Percentiles rank a stretch among this genome's conserved stretches.
These are phyloP conservation scores for Quillaja saponaria DNA, from an alignment of 306 rosid species.

Conservation along the genomic window DNA sequence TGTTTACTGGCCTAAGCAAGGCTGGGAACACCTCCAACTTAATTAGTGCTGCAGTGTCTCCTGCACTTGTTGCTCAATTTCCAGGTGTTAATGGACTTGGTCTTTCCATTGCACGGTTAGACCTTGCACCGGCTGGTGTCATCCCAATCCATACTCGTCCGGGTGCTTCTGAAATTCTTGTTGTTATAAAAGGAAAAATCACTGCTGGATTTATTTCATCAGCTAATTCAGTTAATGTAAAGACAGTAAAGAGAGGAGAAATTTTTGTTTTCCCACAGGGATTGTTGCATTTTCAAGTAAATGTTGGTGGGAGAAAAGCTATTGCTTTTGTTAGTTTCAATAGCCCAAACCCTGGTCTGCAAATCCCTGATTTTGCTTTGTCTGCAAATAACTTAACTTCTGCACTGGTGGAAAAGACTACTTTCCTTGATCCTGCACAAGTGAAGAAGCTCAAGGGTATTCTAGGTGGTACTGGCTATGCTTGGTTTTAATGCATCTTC, in stretches of 20 bases:
- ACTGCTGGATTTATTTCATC: slow-evolving; percentile 70
- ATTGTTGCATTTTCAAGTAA: slow-evolving; percentile 64
- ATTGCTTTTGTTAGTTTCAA: slow-evolving; percentile 50
- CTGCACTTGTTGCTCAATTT: slow-evolving; percentile 73
- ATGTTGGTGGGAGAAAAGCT: slow-evolving; percentile 44
- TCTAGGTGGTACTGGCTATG: slow-evolving; percentile 73
- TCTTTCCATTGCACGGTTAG: slow-evolving; percentile 59
- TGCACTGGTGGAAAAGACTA: slow-evolving; percentile 43
- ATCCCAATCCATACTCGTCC: slow-evolving; percentile 90
- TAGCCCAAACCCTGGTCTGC: slow-evolving; percentile 84
- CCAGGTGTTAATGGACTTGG: slow-evolving; percentile 79
- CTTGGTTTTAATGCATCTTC: too few relatives aligned
- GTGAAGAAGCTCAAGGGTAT: slow-evolving; percentile 76
- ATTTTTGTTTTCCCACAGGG: slow-evolving; percentile 82
- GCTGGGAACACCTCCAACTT: slow-evolving; percentile 60
- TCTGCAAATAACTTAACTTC: slow-evolving; percentile 63
- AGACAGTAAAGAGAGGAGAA: slow-evolving; percentile 64
- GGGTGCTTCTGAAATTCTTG: slow-evolving; percentile 59
- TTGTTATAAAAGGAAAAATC: slow-evolving; percentile 48
- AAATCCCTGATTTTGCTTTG: slow-evolving; percentile 71
- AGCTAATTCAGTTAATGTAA: slow-evolving; percentile 50
- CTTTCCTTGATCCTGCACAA: slow-evolving; percentile 67
- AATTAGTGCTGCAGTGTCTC: slow-evolving; percentile 71
- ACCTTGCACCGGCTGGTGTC: slow-evolving; percentile 66
- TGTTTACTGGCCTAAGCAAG: slow-evolving; percentile 39